These are phyloP conservation scores for Ustilago trichophora DNA, from an alignment of 1,284 basidiomycete species.

Conservation along the genomic window DNA sequence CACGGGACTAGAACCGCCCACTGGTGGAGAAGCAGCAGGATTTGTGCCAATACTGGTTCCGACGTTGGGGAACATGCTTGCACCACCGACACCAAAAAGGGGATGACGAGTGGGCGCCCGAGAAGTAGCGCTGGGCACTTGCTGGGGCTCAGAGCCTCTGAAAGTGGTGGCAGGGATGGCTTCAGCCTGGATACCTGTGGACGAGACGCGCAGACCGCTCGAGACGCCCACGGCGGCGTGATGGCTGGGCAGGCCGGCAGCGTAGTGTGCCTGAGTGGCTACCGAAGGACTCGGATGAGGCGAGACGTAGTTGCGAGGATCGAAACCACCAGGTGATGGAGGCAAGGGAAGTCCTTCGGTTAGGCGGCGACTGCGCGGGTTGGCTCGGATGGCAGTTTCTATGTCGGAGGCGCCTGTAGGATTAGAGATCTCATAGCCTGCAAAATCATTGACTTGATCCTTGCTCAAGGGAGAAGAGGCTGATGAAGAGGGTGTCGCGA, in stretches of 20 bases:
- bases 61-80: slow-evolving; percentile 34
- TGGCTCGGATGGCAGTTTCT: slow-evolving; percentile 34
- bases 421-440: slow-evolving; percentile 28
- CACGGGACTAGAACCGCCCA: slow-evolving; percentile 35
- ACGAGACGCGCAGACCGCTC: slow-evolving; percentile 36
- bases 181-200: slow-evolving; percentile 7
- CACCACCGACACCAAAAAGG: slow-evolving; percentile 32
- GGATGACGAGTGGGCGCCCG: slow-evolving; percentile 34
- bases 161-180: slow-evolving; percentile 2
- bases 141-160: slow-evolving; percentile 36
- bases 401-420: slow-evolving; percentile 16
- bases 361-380: slow-evolving; percentile 29
- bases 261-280: slow-evolving; percentile 47
- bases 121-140: slow-evolving; percentile 20
- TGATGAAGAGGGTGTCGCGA: slow-evolving; percentile 6
- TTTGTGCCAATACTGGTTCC: slow-evolving; percentile 39
- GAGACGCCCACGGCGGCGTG: slow-evolving; percentile 27
- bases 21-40: slow-evolving; percentile 33
- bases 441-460: slow-evolving; percentile 8
- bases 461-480: neutral
- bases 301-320: slow-evolving; percentile 46
- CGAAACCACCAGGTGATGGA: slow-evolving; percentile 34
- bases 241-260: slow-evolving; percentile 42
- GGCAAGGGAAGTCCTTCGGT: slow-evolving; percentile 31
- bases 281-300: slow-evolving; percentile 49